Percentiles rank a stretch among this genome's conserved stretches.
phyloP scores from a whole-genome alignment of 495 filamentous ascomycete species.

The Staphylotrichum tortipilum region DNA sequence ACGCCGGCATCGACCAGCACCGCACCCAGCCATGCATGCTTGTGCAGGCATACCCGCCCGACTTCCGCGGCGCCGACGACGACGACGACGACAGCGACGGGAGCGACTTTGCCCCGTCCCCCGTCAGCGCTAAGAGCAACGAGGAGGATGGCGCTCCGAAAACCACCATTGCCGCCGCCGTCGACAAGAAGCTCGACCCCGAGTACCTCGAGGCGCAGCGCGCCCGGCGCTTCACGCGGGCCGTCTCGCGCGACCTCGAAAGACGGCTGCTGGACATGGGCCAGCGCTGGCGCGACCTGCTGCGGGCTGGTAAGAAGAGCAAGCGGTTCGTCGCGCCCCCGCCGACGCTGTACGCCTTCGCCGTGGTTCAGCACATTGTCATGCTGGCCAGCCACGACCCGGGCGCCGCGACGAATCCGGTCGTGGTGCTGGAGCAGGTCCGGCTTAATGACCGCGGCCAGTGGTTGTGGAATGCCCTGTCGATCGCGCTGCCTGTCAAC shows the following conservation, averaged over 20 bases:
- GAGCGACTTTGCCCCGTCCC: constrained; percentile 2
- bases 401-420: constrained; percentile 2
- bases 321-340: constrained; percentile 5
- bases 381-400: constrained; percentile 22
- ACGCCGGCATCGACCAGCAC: constrained; percentile 10
- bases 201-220: neutral
- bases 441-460: constrained; percentile 17
- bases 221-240: constrained; percentile 3
- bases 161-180: neutral
- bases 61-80: constrained; percentile 7
- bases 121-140: neutral
- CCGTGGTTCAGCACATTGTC: constrained; percentile 22
- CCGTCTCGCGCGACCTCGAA: constrained; percentile 14
- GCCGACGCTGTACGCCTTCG: constrained; percentile 23
- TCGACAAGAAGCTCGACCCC: neutral
- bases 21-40: constrained; percentile 11
- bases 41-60: constrained; percentile 11
- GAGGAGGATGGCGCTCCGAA: too few species aligned
- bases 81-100: neutral
- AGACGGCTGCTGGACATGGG: constrained; percentile 11
- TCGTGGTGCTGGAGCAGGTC: constrained; percentile 18
- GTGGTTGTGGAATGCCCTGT: constrained; percentile 29
- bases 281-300: constrained; percentile 11
- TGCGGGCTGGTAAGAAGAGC: constrained; percentile 1
- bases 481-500: constrained; percentile 23